Evolutionary conservation across 176 grass and related monocot species (phyloP).

Genomic region (Carex myosuroides): DNA sequence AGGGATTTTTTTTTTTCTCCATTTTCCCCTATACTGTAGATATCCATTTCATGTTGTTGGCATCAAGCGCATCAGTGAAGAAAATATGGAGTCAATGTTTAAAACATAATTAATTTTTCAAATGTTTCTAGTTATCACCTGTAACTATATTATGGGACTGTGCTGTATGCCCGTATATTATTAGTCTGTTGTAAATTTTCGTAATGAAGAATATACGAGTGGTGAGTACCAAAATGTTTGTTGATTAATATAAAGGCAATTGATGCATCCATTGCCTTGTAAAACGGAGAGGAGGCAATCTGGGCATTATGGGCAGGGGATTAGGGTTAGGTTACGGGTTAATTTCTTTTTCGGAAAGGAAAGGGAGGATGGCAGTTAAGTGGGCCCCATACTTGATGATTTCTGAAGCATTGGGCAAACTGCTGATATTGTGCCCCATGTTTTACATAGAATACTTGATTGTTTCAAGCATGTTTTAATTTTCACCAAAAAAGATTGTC

Average conservation of each 20-base stretch:
- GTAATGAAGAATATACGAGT: not conserved
- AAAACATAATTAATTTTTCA: not conserved
- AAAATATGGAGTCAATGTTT: not conserved
- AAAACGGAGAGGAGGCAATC: not conserved
- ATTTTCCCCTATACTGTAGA: not conserved
- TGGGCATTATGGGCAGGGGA: not conserved
- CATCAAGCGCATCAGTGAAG: not conserved
- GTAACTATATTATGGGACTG: not conserved
- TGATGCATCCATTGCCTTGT: not conserved
- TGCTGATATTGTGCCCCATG: not conserved
- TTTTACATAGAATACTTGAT: not conserved
- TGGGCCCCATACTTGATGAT: not conserved
- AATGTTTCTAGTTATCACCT: not conserved
- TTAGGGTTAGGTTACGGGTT: conserved; percentile 25
- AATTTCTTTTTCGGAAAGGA: conserved; percentile 1
- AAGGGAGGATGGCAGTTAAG: conserved; percentile 21
- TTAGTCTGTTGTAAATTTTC: not conserved
- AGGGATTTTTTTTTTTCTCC: not conserved
- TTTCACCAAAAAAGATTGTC: not conserved
- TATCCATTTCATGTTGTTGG: conserved; percentile 3
- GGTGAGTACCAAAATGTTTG: not conserved
- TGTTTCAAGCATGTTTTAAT: not conserved
- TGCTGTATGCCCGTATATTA: not conserved
- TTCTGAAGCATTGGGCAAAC: not conserved
- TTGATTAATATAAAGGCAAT: not conserved